Evolutionary conservation across 2,329 filamentous ascomycete genomes (phyloP).

Genomic region (Claviceps arundinis): DNA sequence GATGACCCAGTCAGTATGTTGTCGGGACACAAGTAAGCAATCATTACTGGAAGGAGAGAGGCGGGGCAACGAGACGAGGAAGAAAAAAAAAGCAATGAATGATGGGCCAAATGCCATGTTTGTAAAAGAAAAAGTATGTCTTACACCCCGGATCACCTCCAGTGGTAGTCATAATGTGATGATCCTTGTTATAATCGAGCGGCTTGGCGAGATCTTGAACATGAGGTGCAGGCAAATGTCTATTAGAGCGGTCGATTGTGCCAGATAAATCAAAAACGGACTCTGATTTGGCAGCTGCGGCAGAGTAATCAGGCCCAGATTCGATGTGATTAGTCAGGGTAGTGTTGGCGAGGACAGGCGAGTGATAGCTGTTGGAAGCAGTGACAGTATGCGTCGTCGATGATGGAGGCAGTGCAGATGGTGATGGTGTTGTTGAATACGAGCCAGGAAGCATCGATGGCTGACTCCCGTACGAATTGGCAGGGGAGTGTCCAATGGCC

Average conservation of each 20-base stretch:
- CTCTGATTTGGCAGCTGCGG: constrained; percentile 31
- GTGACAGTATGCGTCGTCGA: constrained; percentile 9
- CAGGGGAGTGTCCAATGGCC: constrained; percentile 13
- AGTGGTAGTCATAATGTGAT: constrained; percentile 9
- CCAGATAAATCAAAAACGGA: constrained; percentile 32
- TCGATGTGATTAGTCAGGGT: constrained; percentile 18
- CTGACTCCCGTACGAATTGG: constrained; percentile 32
- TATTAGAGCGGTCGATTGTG: constrained; percentile 47
- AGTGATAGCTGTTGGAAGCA: constrained; percentile 20
- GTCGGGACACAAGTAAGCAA: background rate
- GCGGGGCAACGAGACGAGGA: background rate
- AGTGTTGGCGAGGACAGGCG: constrained; percentile 18
- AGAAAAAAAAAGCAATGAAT: background rate
- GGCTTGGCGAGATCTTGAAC: constrained; percentile 2
- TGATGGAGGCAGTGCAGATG: constrained; percentile 19
- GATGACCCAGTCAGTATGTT: background rate
- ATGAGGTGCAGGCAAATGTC: constrained; percentile 2
- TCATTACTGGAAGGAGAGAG: background rate
- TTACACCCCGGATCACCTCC: constrained; percentile 34
- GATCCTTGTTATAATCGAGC: constrained; percentile 10
- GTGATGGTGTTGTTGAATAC: constrained; percentile 21
- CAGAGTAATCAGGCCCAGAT: constrained; percentile 31
- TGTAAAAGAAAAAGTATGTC: background rate
- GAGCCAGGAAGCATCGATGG: constrained; percentile 29
- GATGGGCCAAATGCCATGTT: background rate